Conservation (phyloP, 2,329 filamentous ascomycete genomes). For the Trichophyton mentagrophytes region DNA sequence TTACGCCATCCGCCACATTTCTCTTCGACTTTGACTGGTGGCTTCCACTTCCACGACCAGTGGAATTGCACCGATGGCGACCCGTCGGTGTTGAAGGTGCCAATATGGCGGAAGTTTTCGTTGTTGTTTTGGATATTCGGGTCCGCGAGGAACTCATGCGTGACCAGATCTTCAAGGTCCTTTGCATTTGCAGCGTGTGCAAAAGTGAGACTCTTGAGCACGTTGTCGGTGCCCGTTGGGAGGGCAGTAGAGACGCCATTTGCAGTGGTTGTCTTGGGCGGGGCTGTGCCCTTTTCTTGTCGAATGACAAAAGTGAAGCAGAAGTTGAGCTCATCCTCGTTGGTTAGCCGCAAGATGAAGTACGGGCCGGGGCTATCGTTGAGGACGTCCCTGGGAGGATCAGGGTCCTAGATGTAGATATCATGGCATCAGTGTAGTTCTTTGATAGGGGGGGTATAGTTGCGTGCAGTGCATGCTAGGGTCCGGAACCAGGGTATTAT, state of each 20-base stretch:
- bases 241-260: constrained; percentile 40
- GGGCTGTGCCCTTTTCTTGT: constrained; percentile 36
- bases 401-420: constrained; percentile 54
- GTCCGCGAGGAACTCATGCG: constrained; percentile 89
- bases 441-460: no score
- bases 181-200: constrained; percentile 73
- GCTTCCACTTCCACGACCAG: constrained; percentile 96
- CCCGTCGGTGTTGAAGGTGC: constrained; percentile 77
- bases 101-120: constrained; percentile 87
- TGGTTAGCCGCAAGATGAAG: constrained; percentile 75
- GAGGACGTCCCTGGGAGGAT: constrained; percentile 35
- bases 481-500: neutral
- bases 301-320: constrained; percentile 79
- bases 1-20: constrained; percentile 88
- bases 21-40: constrained; percentile 70
- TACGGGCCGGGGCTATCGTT: constrained; percentile 36
- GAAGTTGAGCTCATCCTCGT: constrained; percentile 86
- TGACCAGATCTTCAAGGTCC: constrained; percentile 88
- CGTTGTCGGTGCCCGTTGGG: constrained; percentile 50
- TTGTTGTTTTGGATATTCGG: constrained; percentile 98
- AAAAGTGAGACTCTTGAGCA: constrained; percentile 80
- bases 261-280: constrained; percentile 39
- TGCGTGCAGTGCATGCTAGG: no score
- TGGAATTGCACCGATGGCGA: constrained; percentile 74
- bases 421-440: no score